phyloP scores from a whole-genome alignment of 2,329 filamentous ascomycete genomes.

The Paecilomyces fulvus region DNA sequence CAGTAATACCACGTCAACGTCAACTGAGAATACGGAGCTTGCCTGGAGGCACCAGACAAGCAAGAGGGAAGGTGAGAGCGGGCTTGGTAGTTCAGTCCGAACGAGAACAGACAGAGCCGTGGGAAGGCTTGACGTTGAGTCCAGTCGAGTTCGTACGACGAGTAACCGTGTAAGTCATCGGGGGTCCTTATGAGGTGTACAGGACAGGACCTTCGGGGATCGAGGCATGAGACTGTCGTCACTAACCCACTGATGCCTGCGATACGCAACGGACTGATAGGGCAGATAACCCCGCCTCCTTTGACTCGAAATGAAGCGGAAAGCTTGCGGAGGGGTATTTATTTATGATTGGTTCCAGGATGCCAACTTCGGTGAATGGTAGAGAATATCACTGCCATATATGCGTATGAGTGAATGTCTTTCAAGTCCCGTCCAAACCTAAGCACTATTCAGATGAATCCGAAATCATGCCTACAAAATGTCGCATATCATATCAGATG shows the following conservation, averaged over 20 bases:
- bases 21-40: no score
- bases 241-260: not conserved
- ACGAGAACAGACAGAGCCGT: not conserved
- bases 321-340: not conserved
- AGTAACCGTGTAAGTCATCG: not conserved
- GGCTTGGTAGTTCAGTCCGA: not conserved
- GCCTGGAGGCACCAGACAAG: no score
- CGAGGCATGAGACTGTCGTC: not conserved
- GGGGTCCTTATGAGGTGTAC: not conserved
- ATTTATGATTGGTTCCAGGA: not conserved
- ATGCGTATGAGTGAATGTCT: not conserved
- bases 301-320: not conserved
- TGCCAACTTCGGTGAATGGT: not conserved
- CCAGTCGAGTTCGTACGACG: not conserved
- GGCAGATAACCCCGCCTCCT: not conserved
- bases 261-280: not conserved
- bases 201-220: not conserved
- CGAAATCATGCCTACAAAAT: not conserved
- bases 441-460: not conserved
- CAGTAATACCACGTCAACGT: not conserved
- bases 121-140: not conserved
- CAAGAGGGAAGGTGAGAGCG: no score
- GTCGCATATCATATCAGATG: not conserved
- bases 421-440: not conserved
- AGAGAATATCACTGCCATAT: not conserved